Base-by-base conservation (phyloP, 2,329 filamentous ascomycete genomes). In the Hypoxylon sp. region DNA sequence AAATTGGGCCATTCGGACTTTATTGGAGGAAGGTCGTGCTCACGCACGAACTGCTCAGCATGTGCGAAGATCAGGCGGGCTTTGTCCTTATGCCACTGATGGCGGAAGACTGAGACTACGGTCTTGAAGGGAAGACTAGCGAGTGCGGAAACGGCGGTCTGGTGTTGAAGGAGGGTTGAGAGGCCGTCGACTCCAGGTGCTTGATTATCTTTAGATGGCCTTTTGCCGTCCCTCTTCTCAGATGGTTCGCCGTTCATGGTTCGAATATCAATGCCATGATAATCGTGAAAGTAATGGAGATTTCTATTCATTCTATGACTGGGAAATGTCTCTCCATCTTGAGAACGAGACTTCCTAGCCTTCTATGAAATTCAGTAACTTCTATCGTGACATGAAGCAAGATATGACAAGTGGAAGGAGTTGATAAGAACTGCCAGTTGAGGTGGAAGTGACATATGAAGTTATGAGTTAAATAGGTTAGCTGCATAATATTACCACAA, bases 11-110 rank as follows among this genome's bases (percentile, higher is more conserved):
- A 62, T 46, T 65, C 68, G 4, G 29, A 29, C 32, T 43, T 61
- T 25, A 51, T 9, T 6, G 11, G 2, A 1, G 68, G 68, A 2
- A 65, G 56, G 34, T 68, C 50, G 23, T 68, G 53, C 29, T 70
- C 68, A 45, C 43, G 62, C 27, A 66, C 58, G 16, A 64, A 71
- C 57, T 74, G 66, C 52, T 72, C 66, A n/a, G 73, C 68, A 50
- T 74, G 73, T 2, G 73, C 70, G 41, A 72, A 74, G 19, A 65
- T 69, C 25, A 74, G 70, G 14, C 70, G 59, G 19, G 53, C 52
- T 50, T 70, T 61, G 30, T 74, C 73, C 45, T 74, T 74, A 23
- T 68, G 67, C 72, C 72, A 74, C 41, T 74, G 73, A 51, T 74
- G 71, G 11, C 60, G 51, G 23, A 74, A 66, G 27, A 74, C 61